Percentiles rank a stretch among this genome's conserved stretches.
Evolutionary conservation across 1,139 yeast species (phyloP).

Genomic region (Yamadazyma aaseri): DNA sequence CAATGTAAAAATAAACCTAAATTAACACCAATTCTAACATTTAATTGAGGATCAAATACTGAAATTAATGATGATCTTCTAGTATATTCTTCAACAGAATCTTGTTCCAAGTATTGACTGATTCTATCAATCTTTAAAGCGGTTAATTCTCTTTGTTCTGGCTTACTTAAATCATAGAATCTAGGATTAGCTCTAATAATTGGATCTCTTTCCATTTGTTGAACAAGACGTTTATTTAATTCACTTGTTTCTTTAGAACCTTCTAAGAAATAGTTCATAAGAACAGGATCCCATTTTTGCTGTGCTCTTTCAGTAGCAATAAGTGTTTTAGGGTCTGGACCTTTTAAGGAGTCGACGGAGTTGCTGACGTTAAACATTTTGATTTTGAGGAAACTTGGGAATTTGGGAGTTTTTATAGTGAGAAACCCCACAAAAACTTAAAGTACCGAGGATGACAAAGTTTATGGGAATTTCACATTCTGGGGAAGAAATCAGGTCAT

Average conservation of each 20-base stretch:
- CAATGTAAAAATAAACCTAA: slow-evolving; percentile 50
- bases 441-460: slow-evolving; percentile 4
- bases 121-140: slow-evolving; percentile 44
- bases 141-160: slow-evolving; percentile 43
- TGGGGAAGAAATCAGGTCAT: too few relatives aligned
- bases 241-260: slow-evolving; percentile 38
- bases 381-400: background rate
- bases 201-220: slow-evolving; percentile 53
- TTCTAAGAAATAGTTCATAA: slow-evolving; percentile 49
- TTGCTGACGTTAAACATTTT: slow-evolving; percentile 9
- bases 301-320: slow-evolving; percentile 34
- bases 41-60: slow-evolving; percentile 50
- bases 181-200: slow-evolving; percentile 36
- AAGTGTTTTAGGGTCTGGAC: slow-evolving; percentile 38
- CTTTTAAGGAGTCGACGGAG: slow-evolving; percentile 17
- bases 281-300: slow-evolving; percentile 37
- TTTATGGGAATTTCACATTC: background rate
- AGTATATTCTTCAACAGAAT: slow-evolving; percentile 34
- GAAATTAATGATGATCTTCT: slow-evolving; percentile 41
- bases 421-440: slow-evolving; percentile 4
- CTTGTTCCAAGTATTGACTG: slow-evolving; percentile 45
- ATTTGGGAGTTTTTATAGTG: background rate
- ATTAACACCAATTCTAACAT: slow-evolving; percentile 51
- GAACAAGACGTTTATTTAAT: slow-evolving; percentile 32
- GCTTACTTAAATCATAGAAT: slow-evolving; percentile 40